Evolutionary conservation across 2,329 filamentous ascomycete species (phyloP).

Genomic region (Alternaria angustiovoidea): DNA sequence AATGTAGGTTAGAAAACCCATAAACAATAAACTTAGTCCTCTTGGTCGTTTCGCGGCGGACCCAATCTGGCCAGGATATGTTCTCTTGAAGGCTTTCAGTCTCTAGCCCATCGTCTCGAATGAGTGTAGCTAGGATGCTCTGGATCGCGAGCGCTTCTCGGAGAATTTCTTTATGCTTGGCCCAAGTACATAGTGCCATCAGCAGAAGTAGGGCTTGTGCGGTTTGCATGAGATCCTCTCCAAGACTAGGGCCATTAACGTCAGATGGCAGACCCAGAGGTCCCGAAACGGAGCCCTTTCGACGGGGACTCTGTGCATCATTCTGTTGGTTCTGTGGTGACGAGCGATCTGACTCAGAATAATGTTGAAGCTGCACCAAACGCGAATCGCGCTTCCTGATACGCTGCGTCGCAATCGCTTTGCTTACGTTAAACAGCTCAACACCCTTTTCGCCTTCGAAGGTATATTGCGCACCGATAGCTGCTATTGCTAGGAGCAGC

Average conservation of each 20-base stretch:
- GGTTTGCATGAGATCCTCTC: conserved; percentile 64
- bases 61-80: conserved; percentile 64
- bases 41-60: conserved; percentile 61
- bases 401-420: conserved; percentile 62
- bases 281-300: conserved; percentile 31
- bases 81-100: conserved; percentile 65
- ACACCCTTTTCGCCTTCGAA: conserved; percentile 62
- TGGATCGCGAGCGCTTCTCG: conserved; percentile 65
- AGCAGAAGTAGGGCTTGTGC: conserved; percentile 70
- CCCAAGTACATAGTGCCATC: conserved; percentile 69
- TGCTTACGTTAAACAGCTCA: conserved; percentile 65
- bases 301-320: conserved; percentile 24
- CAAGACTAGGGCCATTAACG: conserved; percentile 17
- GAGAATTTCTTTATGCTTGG: conserved; percentile 64
- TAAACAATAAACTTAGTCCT: conserved; percentile 66
- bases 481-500: conserved; percentile 71
- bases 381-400: conserved; percentile 60
- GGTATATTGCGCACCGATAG: conserved; percentile 72
- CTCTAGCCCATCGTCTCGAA: conserved; percentile 61
- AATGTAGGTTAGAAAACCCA: conserved; percentile 67
- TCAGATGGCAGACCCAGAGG: conserved; percentile 41
- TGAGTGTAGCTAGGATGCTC: conserved; percentile 63
- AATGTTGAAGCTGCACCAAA: conserved; percentile 43
- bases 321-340: conserved; percentile 26
- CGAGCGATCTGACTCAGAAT: conserved; percentile 30